Base-by-base conservation (phyloP, 495 filamentous ascomycete genomes). In the Xylaria intraflava region DNA sequence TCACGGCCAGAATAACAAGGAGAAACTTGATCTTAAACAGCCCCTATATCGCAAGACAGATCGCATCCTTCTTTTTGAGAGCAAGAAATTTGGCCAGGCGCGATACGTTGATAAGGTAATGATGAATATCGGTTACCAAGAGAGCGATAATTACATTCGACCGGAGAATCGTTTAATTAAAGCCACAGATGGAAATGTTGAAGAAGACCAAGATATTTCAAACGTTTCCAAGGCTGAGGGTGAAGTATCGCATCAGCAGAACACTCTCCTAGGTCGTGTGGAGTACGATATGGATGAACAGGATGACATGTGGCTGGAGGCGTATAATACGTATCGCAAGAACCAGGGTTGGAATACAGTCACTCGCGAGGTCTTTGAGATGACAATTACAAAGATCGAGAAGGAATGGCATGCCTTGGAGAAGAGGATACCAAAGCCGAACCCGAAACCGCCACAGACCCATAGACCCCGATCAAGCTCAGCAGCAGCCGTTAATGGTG, bases 221-320 rank as follows among this genome's bases (percentile, higher is more conserved):
- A 75, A 83, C 44, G 72, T 76, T 14, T 60, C 76, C 0, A 81
- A 75, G 31, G 70, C 68, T 12, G 88, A 92, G 27, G 82, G 79
- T 9, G 86, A 90, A 27, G 64, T 71, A 3, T 39, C 58, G 17
- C 66, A 69, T 40, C 64, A 69, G 40, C 56, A 64, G 1, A 62
- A 65, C 6, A 70, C 69, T 27, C 59, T 57, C 16, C 79, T 88
- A 24, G 87, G 89, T 35, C 81, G 89, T 29, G 93, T 96, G 36
- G 93, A 99, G 61, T 99, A 99, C 61, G 93, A 99, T 60, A 97
- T 99, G 93, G 93, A 99, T 63, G 93, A 97, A 69, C 93, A 99
- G 64, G 93, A 99, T 65, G 90, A 94, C 49, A 87, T 90, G 70
- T 97, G 94, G 93, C 74, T 99, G 22, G 86, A 94, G 51, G 80